Conservation (phyloP, 257 asterid genomes). For the Capsicum baccatum region DNA sequence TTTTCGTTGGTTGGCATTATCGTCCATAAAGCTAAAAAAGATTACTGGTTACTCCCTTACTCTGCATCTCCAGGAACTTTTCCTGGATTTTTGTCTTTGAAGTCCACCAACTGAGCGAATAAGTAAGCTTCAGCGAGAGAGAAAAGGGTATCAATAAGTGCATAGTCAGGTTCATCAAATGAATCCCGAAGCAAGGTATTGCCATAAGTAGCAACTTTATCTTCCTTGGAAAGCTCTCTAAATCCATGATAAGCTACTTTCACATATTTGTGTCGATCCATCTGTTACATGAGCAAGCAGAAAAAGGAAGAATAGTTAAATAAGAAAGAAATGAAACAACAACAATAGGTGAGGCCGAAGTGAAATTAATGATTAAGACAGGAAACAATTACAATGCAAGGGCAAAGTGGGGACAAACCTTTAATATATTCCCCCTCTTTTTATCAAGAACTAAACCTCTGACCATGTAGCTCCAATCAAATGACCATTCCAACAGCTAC, state of each 20-base stretch:
- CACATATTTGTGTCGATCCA: constrained; percentile 97
- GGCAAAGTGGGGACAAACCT: constrained; percentile 58
- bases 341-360: background rate
- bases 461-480: constrained; percentile 98
- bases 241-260: constrained; percentile 98
- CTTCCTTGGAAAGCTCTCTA: constrained; percentile 85
- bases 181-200: constrained; percentile 79
- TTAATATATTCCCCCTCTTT: constrained; percentile 90
- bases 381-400: background rate
- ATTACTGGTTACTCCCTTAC: constrained; percentile 59
- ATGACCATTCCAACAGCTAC: constrained; percentile 83
- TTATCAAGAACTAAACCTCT: constrained; percentile 97
- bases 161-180: constrained; percentile 95
- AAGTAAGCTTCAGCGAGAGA: constrained; percentile 95
- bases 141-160: constrained; percentile 93
- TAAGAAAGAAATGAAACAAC: background rate
- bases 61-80: constrained; percentile 63
- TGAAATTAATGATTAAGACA: constrained; percentile 3
- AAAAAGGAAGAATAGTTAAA: constrained; percentile 16
- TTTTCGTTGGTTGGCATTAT: background rate
- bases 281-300: constrained; percentile 50
- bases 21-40: background rate
- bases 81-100: constrained; percentile 88
- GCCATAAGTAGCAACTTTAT: constrained; percentile 86
- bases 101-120: constrained; percentile 96